Evolutionary conservation across 805 yeast genomes (phyloP).

Genomic region (Lachancea waltii): DNA sequence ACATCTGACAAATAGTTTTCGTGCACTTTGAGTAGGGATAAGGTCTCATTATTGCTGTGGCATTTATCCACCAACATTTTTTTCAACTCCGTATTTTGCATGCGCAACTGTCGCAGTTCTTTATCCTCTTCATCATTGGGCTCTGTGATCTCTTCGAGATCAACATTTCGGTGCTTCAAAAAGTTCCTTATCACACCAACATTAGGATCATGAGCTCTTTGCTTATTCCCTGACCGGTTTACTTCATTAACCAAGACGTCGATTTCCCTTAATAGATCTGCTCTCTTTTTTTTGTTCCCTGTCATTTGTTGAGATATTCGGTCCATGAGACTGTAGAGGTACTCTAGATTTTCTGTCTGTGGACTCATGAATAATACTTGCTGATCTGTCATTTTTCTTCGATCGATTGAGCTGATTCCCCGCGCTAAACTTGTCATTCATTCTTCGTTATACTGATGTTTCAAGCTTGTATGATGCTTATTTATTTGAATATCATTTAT

Average conservation of each 20-base stretch:
- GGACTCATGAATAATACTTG: conserved; percentile 26
- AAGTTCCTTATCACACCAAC: conserved; percentile 17
- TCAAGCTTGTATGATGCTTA: too few relatives aligned
- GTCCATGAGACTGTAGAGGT: conserved; percentile 21
- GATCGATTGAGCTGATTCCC: too few relatives aligned
- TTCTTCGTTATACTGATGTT: too few relatives aligned
- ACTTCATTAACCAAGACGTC: conserved; percentile 19
- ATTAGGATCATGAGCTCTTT: conserved; percentile 9
- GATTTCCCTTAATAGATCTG: conserved; percentile 14
- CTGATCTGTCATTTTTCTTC: conserved; percentile 9
- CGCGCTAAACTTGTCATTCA: too few relatives aligned
- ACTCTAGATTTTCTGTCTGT: conserved; percentile 24
- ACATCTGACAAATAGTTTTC: conserved; percentile 17
- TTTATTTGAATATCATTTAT: too few relatives aligned
- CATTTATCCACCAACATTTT: conserved; percentile 11
- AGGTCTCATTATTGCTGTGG: conserved; percentile 11
- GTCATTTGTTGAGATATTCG: conserved; percentile 15
- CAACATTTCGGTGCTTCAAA: conserved; percentile 11
- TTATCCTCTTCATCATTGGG: not conserved
- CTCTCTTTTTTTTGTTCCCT: conserved; percentile 18
- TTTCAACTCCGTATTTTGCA: conserved; percentile 15
- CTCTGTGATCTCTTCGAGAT: conserved; percentile 2
- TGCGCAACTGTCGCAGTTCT: conserved; percentile 3
- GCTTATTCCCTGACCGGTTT: conserved; percentile 9
- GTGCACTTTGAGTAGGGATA: conserved; percentile 16